These are phyloP conservation scores for Suhomyces kilbournensis DNA, from an alignment of 805 yeast species.

Conservation along the genomic window DNA sequence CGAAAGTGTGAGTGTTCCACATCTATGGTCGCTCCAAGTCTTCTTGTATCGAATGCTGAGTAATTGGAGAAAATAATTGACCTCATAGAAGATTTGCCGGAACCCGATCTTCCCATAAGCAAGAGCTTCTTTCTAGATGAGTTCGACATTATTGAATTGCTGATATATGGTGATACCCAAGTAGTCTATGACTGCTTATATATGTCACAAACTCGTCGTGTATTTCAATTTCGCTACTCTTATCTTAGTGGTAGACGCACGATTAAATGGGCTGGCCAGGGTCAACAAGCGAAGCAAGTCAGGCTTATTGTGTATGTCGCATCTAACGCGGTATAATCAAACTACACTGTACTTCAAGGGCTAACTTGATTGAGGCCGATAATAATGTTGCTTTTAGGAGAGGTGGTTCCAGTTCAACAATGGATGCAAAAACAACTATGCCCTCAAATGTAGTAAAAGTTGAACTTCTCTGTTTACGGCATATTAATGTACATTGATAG, in stretches of 20 bases:
- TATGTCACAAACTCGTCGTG: background rate
- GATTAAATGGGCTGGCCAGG: background rate
- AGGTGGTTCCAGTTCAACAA: background rate
- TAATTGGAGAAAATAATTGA: constrained; percentile 93
- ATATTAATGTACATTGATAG: too few species aligned
- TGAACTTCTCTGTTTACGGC: background rate
- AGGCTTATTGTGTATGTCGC: background rate
- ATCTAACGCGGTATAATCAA: background rate
- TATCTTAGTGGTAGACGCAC: background rate
- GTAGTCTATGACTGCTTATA: background rate
- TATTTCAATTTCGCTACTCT: background rate
- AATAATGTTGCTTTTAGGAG: background rate
- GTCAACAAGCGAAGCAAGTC: background rate
- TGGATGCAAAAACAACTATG: background rate
- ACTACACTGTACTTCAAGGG: background rate
- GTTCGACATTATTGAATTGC: constrained; percentile 20
- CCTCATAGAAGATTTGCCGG: constrained; percentile 97
- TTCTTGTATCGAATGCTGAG: constrained; percentile 92
- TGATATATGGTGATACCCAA: background rate
- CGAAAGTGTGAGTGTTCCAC: constrained; percentile 96
- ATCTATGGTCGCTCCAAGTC: constrained; percentile 95
- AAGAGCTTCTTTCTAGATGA: constrained; percentile 42
- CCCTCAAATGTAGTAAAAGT: background rate
- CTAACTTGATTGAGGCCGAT: background rate
- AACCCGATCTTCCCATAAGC: constrained; percentile 86